A percentile compares a stretch with the other conserved stretches of the same genome.
Evolutionary conservation across 306 rosid genomes (phyloP).

Genomic region (Vigna hirtella): DNA sequence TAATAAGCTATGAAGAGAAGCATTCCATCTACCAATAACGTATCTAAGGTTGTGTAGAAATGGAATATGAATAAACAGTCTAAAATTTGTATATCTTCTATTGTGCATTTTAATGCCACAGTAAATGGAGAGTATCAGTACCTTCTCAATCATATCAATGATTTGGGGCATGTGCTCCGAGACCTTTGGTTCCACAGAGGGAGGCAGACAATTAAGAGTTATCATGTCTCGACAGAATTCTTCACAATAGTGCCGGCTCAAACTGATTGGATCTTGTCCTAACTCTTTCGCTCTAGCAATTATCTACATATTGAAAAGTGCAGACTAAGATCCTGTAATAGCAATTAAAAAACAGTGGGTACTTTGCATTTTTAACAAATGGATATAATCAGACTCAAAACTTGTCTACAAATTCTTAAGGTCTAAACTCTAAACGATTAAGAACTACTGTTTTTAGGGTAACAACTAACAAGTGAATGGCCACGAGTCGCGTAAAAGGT

Average conservation of each 20-base stretch:
- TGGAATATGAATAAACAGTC: constrained; percentile 20
- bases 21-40: constrained; percentile 19
- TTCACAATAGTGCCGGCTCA: constrained; percentile 80
- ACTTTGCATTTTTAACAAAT: constrained; percentile 46
- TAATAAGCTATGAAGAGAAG: constrained; percentile 21
- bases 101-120: not conserved
- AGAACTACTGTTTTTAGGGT: constrained; percentile 20
- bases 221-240: constrained; percentile 85
- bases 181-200: constrained; percentile 90
- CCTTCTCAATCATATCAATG: constrained; percentile 87
- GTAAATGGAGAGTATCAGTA: constrained; percentile 39
- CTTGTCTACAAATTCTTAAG: not conserved
- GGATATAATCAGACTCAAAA: constrained; percentile 30
- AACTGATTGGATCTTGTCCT: constrained; percentile 86
- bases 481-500: not conserved
- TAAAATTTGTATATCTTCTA: constrained; percentile 25
- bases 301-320: constrained; percentile 95
- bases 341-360: constrained; percentile 71
- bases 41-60: constrained; percentile 34
- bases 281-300: constrained; percentile 86
- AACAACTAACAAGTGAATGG: constrained; percentile 4
- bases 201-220: constrained; percentile 77
- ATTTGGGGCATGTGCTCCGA: constrained; percentile 94
- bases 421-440: constrained; percentile 22
- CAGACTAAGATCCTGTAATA: constrained; percentile 97